Percentiles rank a stretch among this genome's conserved stretches.
phyloP scores from a whole-genome alignment of 345 rosid genomes.

The Kernera saxatilis region DNA sequence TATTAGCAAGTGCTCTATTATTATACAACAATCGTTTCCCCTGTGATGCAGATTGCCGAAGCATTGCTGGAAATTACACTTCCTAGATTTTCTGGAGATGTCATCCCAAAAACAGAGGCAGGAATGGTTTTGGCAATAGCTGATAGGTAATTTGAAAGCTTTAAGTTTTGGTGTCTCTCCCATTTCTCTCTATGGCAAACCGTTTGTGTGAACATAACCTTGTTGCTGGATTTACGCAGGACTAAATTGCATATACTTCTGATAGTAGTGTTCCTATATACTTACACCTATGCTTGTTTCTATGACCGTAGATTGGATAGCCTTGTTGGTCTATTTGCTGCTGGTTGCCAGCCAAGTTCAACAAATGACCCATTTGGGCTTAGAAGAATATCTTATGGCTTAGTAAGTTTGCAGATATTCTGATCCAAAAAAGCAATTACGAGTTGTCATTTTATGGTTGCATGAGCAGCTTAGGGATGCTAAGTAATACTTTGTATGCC shows the following conservation, averaged over 20 bases:
- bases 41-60: constrained; percentile 63
- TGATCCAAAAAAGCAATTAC: neutral
- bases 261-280: constrained; percentile 9
- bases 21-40: constrained; percentile 1
- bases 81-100: constrained; percentile 91
- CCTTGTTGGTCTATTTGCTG: constrained; percentile 91
- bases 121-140: constrained; percentile 87
- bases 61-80: constrained; percentile 83
- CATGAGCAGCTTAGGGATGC: constrained; percentile 6
- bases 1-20: neutral
- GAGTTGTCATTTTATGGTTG: constrained; percentile 6
- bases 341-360: constrained; percentile 97
- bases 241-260: neutral
- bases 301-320: constrained; percentile 68
- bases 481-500: constrained; percentile 3
- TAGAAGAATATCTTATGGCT: constrained; percentile 89
- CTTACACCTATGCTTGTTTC: neutral
- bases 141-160: constrained; percentile 59
- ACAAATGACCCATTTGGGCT: constrained; percentile 91
- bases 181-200: constrained; percentile 1
- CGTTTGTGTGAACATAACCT: neutral
- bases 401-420: constrained; percentile 50
- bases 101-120: constrained; percentile 72
- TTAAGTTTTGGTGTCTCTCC: constrained; percentile 9
- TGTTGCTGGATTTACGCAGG: neutral